Evolutionary conservation across 2,329 filamentous ascomycete genomes (phyloP), one percentile per base, ranked within the genome.

Genomic region (Tricladium varicosporioides): DNA sequence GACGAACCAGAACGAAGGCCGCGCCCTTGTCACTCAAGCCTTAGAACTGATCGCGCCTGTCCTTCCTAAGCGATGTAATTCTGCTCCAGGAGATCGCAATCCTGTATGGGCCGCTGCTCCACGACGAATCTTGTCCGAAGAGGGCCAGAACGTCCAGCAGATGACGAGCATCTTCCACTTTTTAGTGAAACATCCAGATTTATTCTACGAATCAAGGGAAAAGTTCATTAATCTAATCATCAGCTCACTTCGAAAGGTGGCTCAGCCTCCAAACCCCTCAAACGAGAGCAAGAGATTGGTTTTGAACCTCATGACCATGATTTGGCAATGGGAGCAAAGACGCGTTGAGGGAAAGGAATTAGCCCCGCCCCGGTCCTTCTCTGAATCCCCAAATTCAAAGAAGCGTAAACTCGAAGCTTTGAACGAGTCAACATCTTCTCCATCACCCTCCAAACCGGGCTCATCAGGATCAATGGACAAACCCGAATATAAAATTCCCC

Each of bases 151-250:
- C 66, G 81, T 93, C 48, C 92, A 96, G 72, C 94, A 97, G 74
- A 88, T 97, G 76, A 96, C 92, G 53, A 94, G 89, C 75, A 97
- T 99, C 66, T 97, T 97, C 77, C 89, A 97, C 68, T 99, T 99
- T 74, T 79, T 99, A 33, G 93, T 97, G 36, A 85, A 90, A 56
- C 93, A 99, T 70, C 89, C 92, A 0, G 88, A 94, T 67, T 78
- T 99, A 4, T 99, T 99, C 75, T 99, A 95, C 65, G 93, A 97
- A 62, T 92, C 91, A 1, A 82, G 94, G 54, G 94, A 99, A 63
- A 92, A 93, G 69, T 95, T 97, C 63, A 86, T 92, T 4, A 84
- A 89, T 56, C 83, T 94, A 62, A 95, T 99, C 70, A 92, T 99
- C 55, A 87, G 87, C 1, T 93, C 91, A 3, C 78, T 99, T 36